These are phyloP conservation scores for Saccharomyces hybrid DNA, from an alignment of 1,139 yeast genomes.

Conservation along the genomic window DNA sequence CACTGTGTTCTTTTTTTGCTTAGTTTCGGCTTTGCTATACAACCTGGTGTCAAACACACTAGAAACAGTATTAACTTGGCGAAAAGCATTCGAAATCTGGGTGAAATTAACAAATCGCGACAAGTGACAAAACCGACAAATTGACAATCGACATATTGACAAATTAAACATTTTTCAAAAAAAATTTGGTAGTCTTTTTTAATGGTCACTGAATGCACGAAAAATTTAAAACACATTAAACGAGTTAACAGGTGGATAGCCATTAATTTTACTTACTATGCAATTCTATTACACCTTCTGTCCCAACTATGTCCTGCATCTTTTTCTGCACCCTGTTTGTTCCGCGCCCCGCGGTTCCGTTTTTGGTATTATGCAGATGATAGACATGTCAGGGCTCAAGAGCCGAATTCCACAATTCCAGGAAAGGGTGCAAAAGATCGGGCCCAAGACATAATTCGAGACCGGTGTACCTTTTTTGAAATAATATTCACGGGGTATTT, in stretches of 20 bases:
- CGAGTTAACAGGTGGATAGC: background rate
- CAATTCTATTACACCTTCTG: background rate
- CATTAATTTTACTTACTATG: background rate
- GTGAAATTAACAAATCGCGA: background rate
- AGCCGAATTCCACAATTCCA: background rate
- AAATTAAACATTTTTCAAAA: background rate
- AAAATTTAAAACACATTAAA: background rate
- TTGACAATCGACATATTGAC: background rate
- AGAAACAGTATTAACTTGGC: background rate
- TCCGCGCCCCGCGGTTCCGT: background rate
- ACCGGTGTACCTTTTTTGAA: background rate
- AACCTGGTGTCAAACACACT: background rate
- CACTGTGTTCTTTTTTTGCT: conserved; percentile 3
- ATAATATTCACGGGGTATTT: background rate
- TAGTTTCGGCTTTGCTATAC: background rate
- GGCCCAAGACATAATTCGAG: background rate
- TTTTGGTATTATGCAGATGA: background rate
- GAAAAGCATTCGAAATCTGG: background rate
- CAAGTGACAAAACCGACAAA: background rate
- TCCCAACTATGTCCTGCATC: background rate
- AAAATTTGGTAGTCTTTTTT: background rate
- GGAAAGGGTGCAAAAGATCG: background rate
- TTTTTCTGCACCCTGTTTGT: background rate
- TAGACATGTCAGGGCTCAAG: background rate
- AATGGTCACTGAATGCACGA: background rate